Base-by-base conservation (phyloP, 2,329 filamentous ascomycete species). In the Didymella pinodella region DNA sequence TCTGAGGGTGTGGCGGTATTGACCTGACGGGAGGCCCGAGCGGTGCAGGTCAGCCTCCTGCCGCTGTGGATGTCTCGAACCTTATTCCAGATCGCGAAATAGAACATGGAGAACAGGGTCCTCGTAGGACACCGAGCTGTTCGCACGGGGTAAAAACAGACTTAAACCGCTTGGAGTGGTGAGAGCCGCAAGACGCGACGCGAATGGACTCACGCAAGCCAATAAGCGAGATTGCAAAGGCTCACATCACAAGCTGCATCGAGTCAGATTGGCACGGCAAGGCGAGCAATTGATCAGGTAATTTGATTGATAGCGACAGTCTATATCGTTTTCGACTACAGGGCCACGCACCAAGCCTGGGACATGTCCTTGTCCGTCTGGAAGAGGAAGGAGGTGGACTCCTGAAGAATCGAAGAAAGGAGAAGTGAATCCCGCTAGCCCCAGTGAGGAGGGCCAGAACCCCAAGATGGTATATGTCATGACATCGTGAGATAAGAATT, bases 401-500 rank as follows among this genome's bases (percentile, higher is more conserved):
- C 57, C 57, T 47, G 18, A 51, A 52, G 52, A 60, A 55, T 43
- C n/a, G 48, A 57, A 59, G 60, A 69, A 53, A 59, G 48, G 65
- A 52, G 63, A 65, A 66, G 65, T 53, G 49, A 61, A 52, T 52
- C 65, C 66, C 57, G 64, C 70, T 66, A 69, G 61, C 62, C 62
- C 46, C 28, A 45, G 38, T 57, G 58, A 61, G 48, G 48, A 48
- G 62, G 62, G 36, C 59, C 52, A 63, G 59, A 57, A 48, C 59
- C 62, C 61, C 59, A 67, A 63, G 53, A 60, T 71, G 68, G 68
- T 71, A 70, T 72, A 69, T 57, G 54, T 73, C 71, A 60, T 74
- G 64, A 72, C 70, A 71, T 74, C 70, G 69, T 73, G 58, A 73
- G 63, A 66, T 55, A 71, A 66, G 57, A 62, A 57, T 66, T 54